A percentile compares a stretch with the other conserved stretches of the same genome.
Conservation (phyloP, 2,329 filamentous ascomycete genomes). For the Coleophoma eucalyptorum region DNA sequence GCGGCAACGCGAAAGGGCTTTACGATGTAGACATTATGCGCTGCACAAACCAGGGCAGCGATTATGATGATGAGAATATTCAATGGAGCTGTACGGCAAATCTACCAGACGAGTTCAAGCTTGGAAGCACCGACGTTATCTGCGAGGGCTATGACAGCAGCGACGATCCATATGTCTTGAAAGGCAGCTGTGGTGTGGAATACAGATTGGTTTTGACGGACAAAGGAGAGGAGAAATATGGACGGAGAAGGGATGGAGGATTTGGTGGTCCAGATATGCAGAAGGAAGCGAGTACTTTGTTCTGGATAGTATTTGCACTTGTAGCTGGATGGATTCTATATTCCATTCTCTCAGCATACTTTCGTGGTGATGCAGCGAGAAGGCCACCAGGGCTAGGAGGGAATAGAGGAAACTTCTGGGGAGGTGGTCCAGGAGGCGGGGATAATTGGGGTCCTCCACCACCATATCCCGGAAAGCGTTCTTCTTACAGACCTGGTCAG, state of each 20-base stretch:
- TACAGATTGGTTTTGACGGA: conserved; percentile 79
- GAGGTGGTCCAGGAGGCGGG: conserved; percentile 20
- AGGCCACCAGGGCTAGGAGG: conserved; percentile 31
- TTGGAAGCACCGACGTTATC: conserved; percentile 83
- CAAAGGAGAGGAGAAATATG: conserved; percentile 68
- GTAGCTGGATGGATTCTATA: conserved; percentile 61
- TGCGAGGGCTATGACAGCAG: conserved; percentile 82
- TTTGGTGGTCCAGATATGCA: conserved; percentile 24
- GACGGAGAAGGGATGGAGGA: conserved; percentile 20
- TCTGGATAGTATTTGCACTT: conserved; percentile 57
- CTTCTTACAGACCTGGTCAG: conserved; percentile 5
- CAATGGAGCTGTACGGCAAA: conserved; percentile 82
- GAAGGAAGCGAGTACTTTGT: conserved; percentile 38
- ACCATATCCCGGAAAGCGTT: conserved; percentile 24
- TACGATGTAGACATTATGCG: conserved; percentile 80
- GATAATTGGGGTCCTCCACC: conserved; percentile 25
- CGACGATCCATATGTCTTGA: conserved; percentile 82
- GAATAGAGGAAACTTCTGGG: conserved; percentile 36
- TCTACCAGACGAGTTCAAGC: conserved; percentile 58
- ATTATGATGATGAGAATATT: conserved; percentile 76
- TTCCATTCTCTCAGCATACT: conserved; percentile 32
- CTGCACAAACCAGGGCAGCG: conserved; percentile 80
- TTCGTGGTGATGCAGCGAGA: background rate
- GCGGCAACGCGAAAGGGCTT: conserved; percentile 60
- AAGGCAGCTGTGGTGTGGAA: conserved; percentile 89